phyloP scores from a whole-genome alignment of 2,329 filamentous ascomycete species.

The Orbilia ellipsospora region DNA sequence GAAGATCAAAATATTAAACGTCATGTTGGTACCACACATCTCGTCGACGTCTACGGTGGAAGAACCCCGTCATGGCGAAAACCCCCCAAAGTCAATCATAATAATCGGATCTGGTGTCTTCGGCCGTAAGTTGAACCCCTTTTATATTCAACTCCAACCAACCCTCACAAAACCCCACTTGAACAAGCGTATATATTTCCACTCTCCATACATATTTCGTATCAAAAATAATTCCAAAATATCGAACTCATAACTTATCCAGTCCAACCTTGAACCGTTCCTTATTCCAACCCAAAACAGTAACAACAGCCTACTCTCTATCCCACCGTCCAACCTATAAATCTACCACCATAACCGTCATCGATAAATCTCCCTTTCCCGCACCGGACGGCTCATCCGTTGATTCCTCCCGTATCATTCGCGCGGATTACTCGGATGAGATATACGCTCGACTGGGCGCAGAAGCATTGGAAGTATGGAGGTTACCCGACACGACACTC shows the following conservation, averaged over 20 bases:
- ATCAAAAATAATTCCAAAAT: constrained; percentile 51
- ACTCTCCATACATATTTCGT: neutral
- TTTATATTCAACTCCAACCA: no score
- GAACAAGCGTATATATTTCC: no score
- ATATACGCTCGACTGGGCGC: constrained; percentile 80
- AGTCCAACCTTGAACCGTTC: constrained; percentile 57
- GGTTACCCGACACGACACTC: constrained; percentile 60
- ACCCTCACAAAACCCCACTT: no score
- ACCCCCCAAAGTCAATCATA: constrained; percentile 66
- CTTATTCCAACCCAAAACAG: constrained; percentile 27
- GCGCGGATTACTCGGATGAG: constrained; percentile 81
- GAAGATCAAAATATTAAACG: no score
- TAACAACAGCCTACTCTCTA: constrained; percentile 58
- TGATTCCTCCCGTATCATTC: constrained; percentile 73
- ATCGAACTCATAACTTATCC: constrained; percentile 56
- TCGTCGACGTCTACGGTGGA: constrained; percentile 29
- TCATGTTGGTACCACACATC: constrained; percentile 25
- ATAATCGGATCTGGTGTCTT: constrained; percentile 77
- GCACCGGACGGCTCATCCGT: constrained; percentile 71
- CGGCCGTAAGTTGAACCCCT: constrained; percentile 62
- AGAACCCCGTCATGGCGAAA: constrained; percentile 27
- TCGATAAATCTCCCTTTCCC: constrained; percentile 72
- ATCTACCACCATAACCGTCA: constrained; percentile 71
- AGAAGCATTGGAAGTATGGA: constrained; percentile 76
- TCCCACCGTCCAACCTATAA: constrained; percentile 65